These are phyloP conservation scores for Aspergillus nidulans DNA, from an alignment of 495 filamentous ascomycete genomes.

Conservation along the genomic window DNA sequence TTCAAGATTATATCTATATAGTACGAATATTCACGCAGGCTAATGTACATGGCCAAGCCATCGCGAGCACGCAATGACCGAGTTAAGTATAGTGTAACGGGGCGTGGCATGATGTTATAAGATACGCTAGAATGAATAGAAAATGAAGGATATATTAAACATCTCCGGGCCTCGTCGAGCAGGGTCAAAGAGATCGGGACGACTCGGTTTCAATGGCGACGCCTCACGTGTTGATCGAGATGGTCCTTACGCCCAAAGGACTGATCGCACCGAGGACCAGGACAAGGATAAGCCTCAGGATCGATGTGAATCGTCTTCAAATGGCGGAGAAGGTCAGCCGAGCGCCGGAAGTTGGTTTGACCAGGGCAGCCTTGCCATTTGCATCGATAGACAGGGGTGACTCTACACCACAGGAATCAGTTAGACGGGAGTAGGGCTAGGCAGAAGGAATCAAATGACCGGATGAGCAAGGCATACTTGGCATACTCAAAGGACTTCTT, in stretches of 20 bases:
- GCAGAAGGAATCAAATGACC: too few species aligned
- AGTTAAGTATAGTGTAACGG: too few species aligned
- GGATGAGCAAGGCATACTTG: background rate
- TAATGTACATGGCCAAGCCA: too few species aligned
- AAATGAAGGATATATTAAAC: too few species aligned
- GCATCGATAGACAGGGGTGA: background rate
- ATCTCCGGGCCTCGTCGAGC: too few species aligned
- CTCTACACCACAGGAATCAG: background rate
- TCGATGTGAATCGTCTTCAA: background rate
- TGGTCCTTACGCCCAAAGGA: background rate
- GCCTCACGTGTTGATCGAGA: background rate
- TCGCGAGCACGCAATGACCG: too few species aligned
- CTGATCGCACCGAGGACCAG: background rate
- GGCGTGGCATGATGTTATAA: too few species aligned
- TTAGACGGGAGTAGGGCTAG: too few species aligned
- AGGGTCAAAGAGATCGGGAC: background rate
- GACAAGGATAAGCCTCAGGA: background rate
- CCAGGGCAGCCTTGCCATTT: background rate
- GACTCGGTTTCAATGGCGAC: background rate
- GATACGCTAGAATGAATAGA: background rate
- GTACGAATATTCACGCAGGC: too few species aligned
- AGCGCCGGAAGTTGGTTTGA: background rate
- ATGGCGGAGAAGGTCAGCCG: background rate
- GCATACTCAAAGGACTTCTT: too few species aligned
- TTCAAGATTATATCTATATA: too few species aligned